Evolutionary conservation across 2,329 filamentous ascomycete genomes (phyloP).

Genomic region (Trichoderma cornu-damae): DNA sequence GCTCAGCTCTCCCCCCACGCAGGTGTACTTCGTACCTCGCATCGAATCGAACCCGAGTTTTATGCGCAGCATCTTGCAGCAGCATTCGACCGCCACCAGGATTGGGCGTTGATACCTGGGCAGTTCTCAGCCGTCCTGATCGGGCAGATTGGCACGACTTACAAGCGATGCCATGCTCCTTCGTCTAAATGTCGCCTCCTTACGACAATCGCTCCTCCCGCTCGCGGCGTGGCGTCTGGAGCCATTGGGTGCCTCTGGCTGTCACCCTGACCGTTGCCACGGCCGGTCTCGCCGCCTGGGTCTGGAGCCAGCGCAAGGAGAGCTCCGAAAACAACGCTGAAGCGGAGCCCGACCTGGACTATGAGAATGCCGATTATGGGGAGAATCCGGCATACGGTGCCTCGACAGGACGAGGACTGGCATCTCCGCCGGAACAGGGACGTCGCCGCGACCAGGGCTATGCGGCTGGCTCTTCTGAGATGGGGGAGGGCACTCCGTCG

Average conservation of each 20-base stretch:
- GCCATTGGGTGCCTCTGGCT: conserved; percentile 85
- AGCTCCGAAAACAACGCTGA: conserved; percentile 66
- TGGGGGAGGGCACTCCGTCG: conserved; percentile 19
- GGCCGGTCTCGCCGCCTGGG: conserved; percentile 81
- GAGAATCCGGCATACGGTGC: conserved; percentile 48
- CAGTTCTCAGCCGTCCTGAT: neutral
- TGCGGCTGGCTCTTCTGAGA: conserved; percentile 27
- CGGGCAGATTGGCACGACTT: neutral
- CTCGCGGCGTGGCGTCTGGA: conserved; percentile 59
- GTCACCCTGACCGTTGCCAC: conserved; percentile 85
- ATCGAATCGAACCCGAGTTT: neutral
- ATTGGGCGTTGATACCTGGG: neutral
- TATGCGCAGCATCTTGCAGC: neutral
- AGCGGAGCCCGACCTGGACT: conserved; percentile 46
- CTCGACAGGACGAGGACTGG: conserved; percentile 33
- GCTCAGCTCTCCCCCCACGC: conserved; percentile 18
- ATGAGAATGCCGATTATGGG: conserved; percentile 47
- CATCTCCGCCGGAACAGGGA: conserved; percentile 1
- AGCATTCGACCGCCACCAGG: neutral
- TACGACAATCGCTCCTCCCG: conserved; percentile 59
- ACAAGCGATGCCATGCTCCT: conserved; percentile 34
- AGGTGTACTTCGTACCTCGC: neutral
- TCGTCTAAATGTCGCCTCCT: conserved; percentile 51
- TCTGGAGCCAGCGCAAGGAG: conserved; percentile 82
- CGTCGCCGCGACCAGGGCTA: conserved; percentile 39